Base-by-base conservation (phyloP, 2,329 filamentous ascomycete species). In the Pyricularia sp. region DNA sequence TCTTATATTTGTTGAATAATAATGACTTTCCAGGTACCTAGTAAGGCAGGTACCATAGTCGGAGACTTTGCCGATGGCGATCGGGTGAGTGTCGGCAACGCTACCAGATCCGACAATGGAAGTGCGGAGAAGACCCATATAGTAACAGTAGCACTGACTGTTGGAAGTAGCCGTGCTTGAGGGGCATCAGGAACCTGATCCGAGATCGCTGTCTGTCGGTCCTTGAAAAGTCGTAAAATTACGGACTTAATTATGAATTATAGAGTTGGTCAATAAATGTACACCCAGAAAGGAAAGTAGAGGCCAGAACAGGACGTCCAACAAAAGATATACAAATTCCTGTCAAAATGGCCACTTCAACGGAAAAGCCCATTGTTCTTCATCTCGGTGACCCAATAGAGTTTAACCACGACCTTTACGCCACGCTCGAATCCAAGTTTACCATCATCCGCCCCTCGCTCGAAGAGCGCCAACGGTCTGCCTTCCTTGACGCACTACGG, bases 401-500 rank as follows among this genome's bases (percentile, higher is more conserved):
- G 42, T 76, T 74, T 71, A 77, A 78, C 55, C 73, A 70, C 1
- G 74, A 75, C 4, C 11, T 78, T 6, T 77, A 77, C 68, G 69
- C 72, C 30, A 31, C 75, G 30, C 75, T 82, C 14, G 72, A 75
- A 4, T 64, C 71, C 3, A 69, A 65, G 1, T 77, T 77, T 71
- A 75, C 69, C 23, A 70, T 82, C 36, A 74, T 82, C 25, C 75
- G 76, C 20, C 80, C 79, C 0, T 75, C 77, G 0, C 28, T 70
- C 0, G 78, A 78, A 55, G 80, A 82, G 68, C 75, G 80, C 11
- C 76, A 81, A 66, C 72, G 80, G 9, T 73, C 71, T 20, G 73
- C 76, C 5, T 82, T 81, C 66, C 74, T 81, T 9, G 73, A 78
- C 59, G 78, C 76, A 1, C 72, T 82, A 17, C 74, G 74, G 26